These are phyloP conservation scores for Cairneyella variabilis DNA, from an alignment of 495 filamentous ascomycete genomes.

Conservation along the genomic window DNA sequence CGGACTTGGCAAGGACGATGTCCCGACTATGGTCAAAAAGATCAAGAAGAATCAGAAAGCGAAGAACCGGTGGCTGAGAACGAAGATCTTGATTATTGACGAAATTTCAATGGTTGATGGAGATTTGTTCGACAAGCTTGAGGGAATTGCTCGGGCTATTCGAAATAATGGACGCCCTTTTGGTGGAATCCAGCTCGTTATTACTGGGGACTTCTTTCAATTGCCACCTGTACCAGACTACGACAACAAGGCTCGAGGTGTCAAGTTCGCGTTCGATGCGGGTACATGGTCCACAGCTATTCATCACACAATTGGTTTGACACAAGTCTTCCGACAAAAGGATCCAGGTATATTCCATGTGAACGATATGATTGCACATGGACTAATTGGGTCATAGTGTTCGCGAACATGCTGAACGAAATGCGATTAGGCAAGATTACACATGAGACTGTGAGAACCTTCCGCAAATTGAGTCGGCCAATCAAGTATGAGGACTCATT, in stretches of 20 bases:
- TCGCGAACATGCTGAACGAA: conserved; percentile 94
- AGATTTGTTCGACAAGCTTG: conserved; percentile 94
- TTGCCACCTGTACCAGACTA: conserved; percentile 85
- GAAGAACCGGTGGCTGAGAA: conserved; percentile 80
- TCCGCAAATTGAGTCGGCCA: conserved; percentile 65
- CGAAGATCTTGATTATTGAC: conserved; percentile 83
- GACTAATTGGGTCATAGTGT: conserved; percentile 44
- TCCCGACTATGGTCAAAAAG: conserved; percentile 81
- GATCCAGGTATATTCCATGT: conserved; percentile 61
- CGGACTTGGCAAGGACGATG: conserved; percentile 87
- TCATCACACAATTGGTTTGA: conserved; percentile 91
- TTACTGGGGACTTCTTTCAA: conserved; percentile 98
- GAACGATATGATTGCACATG: conserved; percentile 3
- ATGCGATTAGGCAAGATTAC: conserved; percentile 86
- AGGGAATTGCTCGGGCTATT: conserved; percentile 73
- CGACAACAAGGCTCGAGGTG: conserved; percentile 50
- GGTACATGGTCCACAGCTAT: conserved; percentile 88
- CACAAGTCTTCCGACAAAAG: conserved; percentile 92
- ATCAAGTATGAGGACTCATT: conserved; percentile 71
- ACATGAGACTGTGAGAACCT: conserved; percentile 62
- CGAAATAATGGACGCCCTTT: conserved; percentile 89
- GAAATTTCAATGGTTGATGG: conserved; percentile 99
- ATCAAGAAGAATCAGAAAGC: conserved; percentile 86
- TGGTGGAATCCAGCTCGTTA: conserved; percentile 92
- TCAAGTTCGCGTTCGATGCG: conserved; percentile 91